Evolutionary conservation across 768 basidiomycete genomes (phyloP).

Genomic region (Tylopilus balloui): DNA sequence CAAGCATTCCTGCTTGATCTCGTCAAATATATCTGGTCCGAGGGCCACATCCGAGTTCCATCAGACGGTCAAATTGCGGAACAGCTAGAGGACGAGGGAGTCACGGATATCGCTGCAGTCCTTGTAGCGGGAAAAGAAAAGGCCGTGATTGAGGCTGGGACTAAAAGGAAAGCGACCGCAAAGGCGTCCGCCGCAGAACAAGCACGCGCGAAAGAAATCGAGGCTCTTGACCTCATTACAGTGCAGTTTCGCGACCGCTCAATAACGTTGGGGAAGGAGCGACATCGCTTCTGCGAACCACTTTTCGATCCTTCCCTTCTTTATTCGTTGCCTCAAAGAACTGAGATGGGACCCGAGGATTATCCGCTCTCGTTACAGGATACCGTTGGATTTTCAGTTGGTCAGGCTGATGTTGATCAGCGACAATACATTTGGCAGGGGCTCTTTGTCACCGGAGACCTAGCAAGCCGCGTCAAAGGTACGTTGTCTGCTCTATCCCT

Average conservation of each 20-base stretch:
- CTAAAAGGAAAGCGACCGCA: constrained; percentile 69
- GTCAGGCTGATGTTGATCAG: constrained; percentile 56
- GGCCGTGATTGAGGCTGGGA: constrained; percentile 80
- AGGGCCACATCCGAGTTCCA: constrained; percentile 67
- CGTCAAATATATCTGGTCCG: constrained; percentile 58
- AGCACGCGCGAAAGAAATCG: constrained; percentile 76
- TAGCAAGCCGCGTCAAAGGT: constrained; percentile 73
- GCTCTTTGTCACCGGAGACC: constrained; percentile 74
- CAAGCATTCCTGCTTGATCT: constrained; percentile 56
- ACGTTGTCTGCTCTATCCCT: constrained; percentile 6
- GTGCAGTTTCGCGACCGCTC: constrained; percentile 67
- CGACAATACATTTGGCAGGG: constrained; percentile 75
- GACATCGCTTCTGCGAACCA: constrained; percentile 89
- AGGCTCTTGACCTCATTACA: constrained; percentile 77
- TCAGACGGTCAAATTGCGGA: constrained; percentile 67
- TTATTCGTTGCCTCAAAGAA: constrained; percentile 30
- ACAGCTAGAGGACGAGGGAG: constrained; percentile 70
- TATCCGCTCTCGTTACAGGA: constrained; percentile 53
- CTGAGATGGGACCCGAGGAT: constrained; percentile 22
- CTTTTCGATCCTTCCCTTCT: constrained; percentile 72
- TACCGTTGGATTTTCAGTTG: constrained; percentile 60
- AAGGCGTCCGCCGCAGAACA: constrained; percentile 76
- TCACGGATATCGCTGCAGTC: constrained; percentile 87
- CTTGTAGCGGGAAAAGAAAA: constrained; percentile 89
- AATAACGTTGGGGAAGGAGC: constrained; percentile 78